phyloP scores from a whole-genome alignment of 2,329 filamentous ascomycete genomes.

The Trichoderma atrobrunneum region DNA sequence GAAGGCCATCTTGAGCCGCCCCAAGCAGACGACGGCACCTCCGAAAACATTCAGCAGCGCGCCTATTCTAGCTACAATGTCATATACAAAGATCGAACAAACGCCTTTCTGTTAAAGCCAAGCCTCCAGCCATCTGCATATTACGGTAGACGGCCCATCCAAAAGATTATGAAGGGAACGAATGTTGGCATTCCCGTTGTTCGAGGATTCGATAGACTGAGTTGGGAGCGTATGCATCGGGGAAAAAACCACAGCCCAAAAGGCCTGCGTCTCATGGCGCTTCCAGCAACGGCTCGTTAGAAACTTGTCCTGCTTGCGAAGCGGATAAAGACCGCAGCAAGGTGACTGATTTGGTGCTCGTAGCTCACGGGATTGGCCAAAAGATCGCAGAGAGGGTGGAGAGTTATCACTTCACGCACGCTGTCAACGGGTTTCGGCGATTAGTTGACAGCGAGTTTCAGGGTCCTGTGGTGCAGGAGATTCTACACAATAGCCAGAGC shows the following conservation, averaged over 20 bases:
- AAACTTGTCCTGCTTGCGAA: slow-evolving; percentile 56
- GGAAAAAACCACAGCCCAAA: slow-evolving; percentile 37
- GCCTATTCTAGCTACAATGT: slow-evolving; percentile 75
- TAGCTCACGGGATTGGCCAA: slow-evolving; percentile 94
- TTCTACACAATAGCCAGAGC: slow-evolving; percentile 74
- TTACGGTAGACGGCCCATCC: slow-evolving; percentile 75
- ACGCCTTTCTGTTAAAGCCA: slow-evolving; percentile 84
- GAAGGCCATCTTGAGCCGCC: slow-evolving; percentile 47
- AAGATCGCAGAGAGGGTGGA: slow-evolving; percentile 93
- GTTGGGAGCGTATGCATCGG: slow-evolving; percentile 71
- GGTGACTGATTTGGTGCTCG: slow-evolving; percentile 83
- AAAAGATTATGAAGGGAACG: slow-evolving; percentile 78
- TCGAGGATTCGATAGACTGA: slow-evolving; percentile 76
- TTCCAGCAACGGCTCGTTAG: slow-evolving; percentile 29
- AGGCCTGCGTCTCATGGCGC: slow-evolving; percentile 31
- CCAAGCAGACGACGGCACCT: slow-evolving; percentile 32
- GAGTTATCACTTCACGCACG: slow-evolving; percentile 95
- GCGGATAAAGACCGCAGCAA: slow-evolving; percentile 62
- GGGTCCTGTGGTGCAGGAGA: slow-evolving; percentile 68
- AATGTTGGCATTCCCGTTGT: slow-evolving; percentile 85
- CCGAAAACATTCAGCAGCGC: slow-evolving; percentile 45
- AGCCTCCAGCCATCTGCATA: slow-evolving; percentile 81
- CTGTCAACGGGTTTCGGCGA: slow-evolving; percentile 85
- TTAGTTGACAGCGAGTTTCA: slow-evolving; percentile 82
- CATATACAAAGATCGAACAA: slow-evolving; percentile 74